A percentile compares a stretch with the other conserved stretches of the same genome.
phyloP scores from a whole-genome alignment of 495 filamentous ascomycete genomes.

The Xylaria venustula region DNA sequence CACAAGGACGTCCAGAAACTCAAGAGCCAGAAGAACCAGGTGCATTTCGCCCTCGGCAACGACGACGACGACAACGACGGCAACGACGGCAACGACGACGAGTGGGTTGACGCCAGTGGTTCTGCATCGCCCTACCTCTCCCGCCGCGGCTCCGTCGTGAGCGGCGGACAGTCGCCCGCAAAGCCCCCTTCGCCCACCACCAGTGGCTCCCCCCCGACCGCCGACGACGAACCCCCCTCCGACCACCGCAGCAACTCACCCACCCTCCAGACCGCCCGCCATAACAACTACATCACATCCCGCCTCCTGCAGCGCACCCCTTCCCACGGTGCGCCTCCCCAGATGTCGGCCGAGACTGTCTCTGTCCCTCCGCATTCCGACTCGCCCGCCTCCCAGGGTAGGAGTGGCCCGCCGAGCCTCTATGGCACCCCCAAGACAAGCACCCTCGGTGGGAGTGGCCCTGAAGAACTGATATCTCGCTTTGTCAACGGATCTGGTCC shows the following conservation, averaged over 20 bases:
- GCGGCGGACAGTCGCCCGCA: constrained; percentile 33
- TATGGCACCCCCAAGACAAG: constrained; percentile 38
- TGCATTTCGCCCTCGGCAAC: constrained; percentile 53
- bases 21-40: constrained; percentile 36
- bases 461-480: constrained; percentile 48
- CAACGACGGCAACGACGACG: constrained; percentile 44
- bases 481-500: constrained; percentile 48
- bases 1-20: constrained; percentile 40
- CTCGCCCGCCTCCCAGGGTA: constrained; percentile 37
- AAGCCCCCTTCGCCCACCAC: constrained; percentile 16
- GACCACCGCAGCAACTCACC: constrained; percentile 23
- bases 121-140: constrained; percentile 56
- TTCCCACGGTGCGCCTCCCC: constrained; percentile 56
- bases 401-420: constrained; percentile 36
- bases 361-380: constrained; percentile 44
- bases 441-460: constrained; percentile 42
- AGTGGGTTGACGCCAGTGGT: constrained; percentile 57
- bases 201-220: constrained; percentile 17
- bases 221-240: constrained; percentile 18
- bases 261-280: constrained; percentile 28
- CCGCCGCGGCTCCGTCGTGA: constrained; percentile 44
- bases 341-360: constrained; percentile 57
- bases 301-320: constrained; percentile 57
- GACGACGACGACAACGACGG: constrained; percentile 52
- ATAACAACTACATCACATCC: constrained; percentile 53